phyloP scores from a whole-genome alignment of 2,329 filamentous ascomycete genomes.

The Fusarium transvaalense region DNA sequence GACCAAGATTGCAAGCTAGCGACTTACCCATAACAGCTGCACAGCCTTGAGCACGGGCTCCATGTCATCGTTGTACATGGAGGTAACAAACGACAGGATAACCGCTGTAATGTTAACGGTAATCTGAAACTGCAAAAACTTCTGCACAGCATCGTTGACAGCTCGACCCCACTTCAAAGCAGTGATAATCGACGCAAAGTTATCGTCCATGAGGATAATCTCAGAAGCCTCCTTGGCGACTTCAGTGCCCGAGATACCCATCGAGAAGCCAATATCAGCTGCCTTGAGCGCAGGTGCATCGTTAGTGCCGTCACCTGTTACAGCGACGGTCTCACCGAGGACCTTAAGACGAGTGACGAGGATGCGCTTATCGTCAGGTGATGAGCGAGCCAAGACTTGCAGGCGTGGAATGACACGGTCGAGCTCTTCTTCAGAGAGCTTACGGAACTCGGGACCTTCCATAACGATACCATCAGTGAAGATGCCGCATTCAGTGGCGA shows the following conservation, averaged over 20 bases:
- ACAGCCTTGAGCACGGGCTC: conserved; percentile 86
- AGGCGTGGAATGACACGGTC: conserved; percentile 75
- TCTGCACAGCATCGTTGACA: conserved; percentile 82
- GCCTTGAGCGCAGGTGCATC: conserved; percentile 85
- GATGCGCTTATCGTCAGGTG: conserved; percentile 81
- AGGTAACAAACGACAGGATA: conserved; percentile 86
- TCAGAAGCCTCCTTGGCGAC: conserved; percentile 87
- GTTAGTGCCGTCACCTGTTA: conserved; percentile 87
- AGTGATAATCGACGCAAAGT: conserved; percentile 86
- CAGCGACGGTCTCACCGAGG: conserved; percentile 81
- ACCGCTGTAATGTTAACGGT: conserved; percentile 95
- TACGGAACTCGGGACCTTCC: conserved; percentile 83
- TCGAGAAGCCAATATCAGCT: conserved; percentile 86
- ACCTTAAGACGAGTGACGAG: conserved; percentile 79
- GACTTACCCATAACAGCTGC: conserved; percentile 89
- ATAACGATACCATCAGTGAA: conserved; percentile 77
- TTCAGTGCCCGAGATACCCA: conserved; percentile 86
- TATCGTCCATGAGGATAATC: conserved; percentile 90
- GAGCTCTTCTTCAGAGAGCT: conserved; percentile 74
- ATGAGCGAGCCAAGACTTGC: conserved; percentile 79
- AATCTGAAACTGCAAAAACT: conserved; percentile 81
- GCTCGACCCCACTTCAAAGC: conserved; percentile 84
- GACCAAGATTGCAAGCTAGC: accelerated
- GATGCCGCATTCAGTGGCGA: conserved; percentile 83
- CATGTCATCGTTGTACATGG: conserved; percentile 77